Percentiles rank a stretch among this genome's conserved stretches.
phyloP scores from a whole-genome alignment of 179 eudicot species.

The Patellifolia procumbens region DNA sequence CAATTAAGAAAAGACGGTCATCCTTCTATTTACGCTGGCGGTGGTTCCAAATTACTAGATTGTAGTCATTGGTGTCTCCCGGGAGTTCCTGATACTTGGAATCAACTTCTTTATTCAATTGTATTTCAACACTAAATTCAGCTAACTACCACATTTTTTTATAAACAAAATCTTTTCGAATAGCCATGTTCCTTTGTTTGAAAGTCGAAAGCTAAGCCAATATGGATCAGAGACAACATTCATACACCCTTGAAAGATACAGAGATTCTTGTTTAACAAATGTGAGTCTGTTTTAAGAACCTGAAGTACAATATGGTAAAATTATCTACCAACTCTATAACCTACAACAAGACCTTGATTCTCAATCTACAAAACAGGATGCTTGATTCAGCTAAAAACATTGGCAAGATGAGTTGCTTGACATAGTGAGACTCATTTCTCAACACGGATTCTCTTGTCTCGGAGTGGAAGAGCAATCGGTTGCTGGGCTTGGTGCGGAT shows the following conservation, averaged over 20 bases:
- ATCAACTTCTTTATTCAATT: constrained; percentile 53
- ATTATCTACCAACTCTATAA: constrained; percentile 12
- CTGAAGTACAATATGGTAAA: constrained; percentile 2
- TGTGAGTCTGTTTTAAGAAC: not conserved
- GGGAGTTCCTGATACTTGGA: constrained; percentile 79
- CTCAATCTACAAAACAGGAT: constrained; percentile 14
- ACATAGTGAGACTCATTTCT: constrained; percentile 19
- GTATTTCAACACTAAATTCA: constrained; percentile 19
- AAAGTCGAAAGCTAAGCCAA: not conserved
- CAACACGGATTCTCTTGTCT: constrained; percentile 48
- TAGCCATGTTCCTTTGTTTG: not conserved
- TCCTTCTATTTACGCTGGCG: constrained; percentile 49
- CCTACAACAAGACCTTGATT: not conserved
- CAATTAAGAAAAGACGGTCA: constrained; percentile 75
- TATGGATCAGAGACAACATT: not conserved
- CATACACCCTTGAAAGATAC: not conserved
- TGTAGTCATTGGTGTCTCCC: constrained; percentile 79
- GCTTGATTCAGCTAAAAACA: constrained; percentile 3
- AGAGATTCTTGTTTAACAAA: not conserved
- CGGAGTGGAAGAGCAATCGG: constrained; percentile 71
- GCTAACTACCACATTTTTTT: not conserved
- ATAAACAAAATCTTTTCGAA: not conserved
- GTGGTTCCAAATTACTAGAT: constrained; percentile 40
- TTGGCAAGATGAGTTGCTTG: not conserved
- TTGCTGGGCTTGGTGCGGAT: constrained; percentile 90